These are phyloP conservation scores for Sporothrix phasma DNA, from an alignment of 2,329 filamentous ascomycete species.

Conservation along the genomic window DNA sequence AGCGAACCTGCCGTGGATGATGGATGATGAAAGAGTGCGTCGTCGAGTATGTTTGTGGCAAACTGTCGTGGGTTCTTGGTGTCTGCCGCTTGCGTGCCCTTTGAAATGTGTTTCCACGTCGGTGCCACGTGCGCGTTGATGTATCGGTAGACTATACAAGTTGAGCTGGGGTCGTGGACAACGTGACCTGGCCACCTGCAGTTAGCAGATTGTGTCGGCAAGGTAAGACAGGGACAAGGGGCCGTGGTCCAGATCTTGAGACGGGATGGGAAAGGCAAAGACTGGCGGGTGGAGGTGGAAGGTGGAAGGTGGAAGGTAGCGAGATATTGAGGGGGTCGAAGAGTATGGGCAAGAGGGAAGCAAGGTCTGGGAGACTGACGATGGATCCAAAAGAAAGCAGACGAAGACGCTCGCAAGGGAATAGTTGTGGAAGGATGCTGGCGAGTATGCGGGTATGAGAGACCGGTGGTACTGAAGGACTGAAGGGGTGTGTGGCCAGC, in stretches of 20 bases:
- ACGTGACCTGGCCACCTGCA: background rate
- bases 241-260: background rate
- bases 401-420: background rate
- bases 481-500: background rate
- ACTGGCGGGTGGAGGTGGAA: background rate
- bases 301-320: background rate
- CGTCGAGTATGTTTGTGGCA: background rate
- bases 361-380: background rate
- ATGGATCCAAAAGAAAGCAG: background rate
- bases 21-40: background rate
- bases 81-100: background rate
- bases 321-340: slow-evolving; percentile 1
- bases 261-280: background rate
- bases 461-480: slow-evolving; percentile 4
- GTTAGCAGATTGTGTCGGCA: background rate
- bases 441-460: slow-evolving; percentile 7
- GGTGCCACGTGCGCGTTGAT: slow-evolving; percentile 1
- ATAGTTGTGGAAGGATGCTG: slow-evolving; percentile 7
- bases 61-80: background rate
- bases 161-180: background rate
- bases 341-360: slow-evolving; percentile 2
- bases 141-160: background rate
- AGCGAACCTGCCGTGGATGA: background rate
- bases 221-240: background rate
- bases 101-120: background rate